Conservation (phyloP, 2,329 filamentous ascomycete species). For the Coniella lustricola region DNA sequence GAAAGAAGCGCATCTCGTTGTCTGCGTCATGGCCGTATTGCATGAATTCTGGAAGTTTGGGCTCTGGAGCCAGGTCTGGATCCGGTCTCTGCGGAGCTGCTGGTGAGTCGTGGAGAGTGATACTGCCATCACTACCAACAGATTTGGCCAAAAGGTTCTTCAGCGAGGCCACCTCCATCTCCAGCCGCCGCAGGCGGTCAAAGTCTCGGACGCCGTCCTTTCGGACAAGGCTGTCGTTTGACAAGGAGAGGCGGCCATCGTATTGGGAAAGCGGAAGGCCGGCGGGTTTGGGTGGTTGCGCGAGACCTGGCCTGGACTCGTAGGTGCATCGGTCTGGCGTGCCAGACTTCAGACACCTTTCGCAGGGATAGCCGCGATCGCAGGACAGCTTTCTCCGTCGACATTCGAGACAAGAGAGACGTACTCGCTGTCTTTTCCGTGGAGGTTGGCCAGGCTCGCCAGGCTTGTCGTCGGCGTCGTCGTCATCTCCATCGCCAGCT, state of each 20-base stretch:
- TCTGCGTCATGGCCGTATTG: conserved; percentile 25
- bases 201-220: conserved; percentile 41
- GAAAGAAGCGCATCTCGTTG: conserved; percentile 50
- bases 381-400: conserved; percentile 55
- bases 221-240: conserved; percentile 30
- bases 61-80: conserved; percentile 14
- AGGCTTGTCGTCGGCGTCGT: conserved; percentile 24
- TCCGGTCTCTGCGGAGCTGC: conserved; percentile 18
- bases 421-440: conserved; percentile 52
- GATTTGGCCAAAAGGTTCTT: conserved; percentile 44
- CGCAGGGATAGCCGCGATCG: conserved; percentile 54
- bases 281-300: conserved; percentile 36
- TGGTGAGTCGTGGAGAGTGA: conserved; percentile 19
- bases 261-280: conserved; percentile 42
- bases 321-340: conserved; percentile 54
- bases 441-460: conserved; percentile 29
- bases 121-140: conserved; percentile 20
- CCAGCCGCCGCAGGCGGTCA: conserved; percentile 52
- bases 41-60: conserved; percentile 25
- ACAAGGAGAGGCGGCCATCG: conserved; percentile 35
- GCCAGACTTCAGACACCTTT: conserved; percentile 55
- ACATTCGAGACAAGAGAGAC: conserved; percentile 54
- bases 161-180: conserved; percentile 52
- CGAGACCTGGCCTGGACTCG: conserved; percentile 40
- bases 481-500: conserved; percentile 16